Percentiles rank a stretch among this genome's conserved stretches.
Evolutionary conservation across 345 rosid species (phyloP).

Genomic region (Salix dunnii): DNA sequence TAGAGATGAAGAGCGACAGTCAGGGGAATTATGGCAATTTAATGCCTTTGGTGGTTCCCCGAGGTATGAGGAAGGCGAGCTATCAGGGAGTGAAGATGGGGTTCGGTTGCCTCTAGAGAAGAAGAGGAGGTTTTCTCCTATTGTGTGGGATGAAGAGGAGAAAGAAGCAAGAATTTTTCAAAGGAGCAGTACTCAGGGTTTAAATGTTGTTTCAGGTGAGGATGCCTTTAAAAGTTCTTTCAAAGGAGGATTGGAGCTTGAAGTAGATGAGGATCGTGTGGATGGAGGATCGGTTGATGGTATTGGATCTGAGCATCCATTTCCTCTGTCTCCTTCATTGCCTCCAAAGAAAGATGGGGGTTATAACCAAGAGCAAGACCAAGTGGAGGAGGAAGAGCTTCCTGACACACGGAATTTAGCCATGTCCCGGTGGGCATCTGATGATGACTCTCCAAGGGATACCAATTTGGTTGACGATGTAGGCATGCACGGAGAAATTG

Average conservation of each 20-base stretch:
- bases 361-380: slow-evolving; percentile 31
- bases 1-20: slow-evolving; percentile 6
- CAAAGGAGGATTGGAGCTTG: slow-evolving; percentile 12
- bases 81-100: slow-evolving; percentile 15
- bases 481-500: slow-evolving; percentile 20
- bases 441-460: slow-evolving; percentile 29
- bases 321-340: slow-evolving; percentile 10
- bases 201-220: slow-evolving; percentile 16
- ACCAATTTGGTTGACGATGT: slow-evolving; percentile 21
- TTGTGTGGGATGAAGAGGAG: slow-evolving; percentile 45
- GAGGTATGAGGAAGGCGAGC: slow-evolving; percentile 21
- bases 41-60: slow-evolving; percentile 7
- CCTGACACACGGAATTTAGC: slow-evolving; percentile 35
- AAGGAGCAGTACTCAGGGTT: slow-evolving; percentile 12
- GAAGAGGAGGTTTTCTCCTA: slow-evolving; percentile 63
- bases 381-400: slow-evolving; percentile 42
- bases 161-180: slow-evolving; percentile 21
- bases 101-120: slow-evolving; percentile 41
- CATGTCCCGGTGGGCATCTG: slow-evolving; percentile 69
- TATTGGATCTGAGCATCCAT: slow-evolving; percentile 4
- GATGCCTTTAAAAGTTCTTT: slow-evolving; percentile 12
- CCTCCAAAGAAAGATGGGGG: slow-evolving; percentile 7
- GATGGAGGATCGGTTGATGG: background rate
- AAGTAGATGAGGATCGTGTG: slow-evolving; percentile 13
- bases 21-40: background rate